These are phyloP conservation scores for Trichoderma gamsii DNA, from an alignment of 495 filamentous ascomycete genomes.

Conservation along the genomic window DNA sequence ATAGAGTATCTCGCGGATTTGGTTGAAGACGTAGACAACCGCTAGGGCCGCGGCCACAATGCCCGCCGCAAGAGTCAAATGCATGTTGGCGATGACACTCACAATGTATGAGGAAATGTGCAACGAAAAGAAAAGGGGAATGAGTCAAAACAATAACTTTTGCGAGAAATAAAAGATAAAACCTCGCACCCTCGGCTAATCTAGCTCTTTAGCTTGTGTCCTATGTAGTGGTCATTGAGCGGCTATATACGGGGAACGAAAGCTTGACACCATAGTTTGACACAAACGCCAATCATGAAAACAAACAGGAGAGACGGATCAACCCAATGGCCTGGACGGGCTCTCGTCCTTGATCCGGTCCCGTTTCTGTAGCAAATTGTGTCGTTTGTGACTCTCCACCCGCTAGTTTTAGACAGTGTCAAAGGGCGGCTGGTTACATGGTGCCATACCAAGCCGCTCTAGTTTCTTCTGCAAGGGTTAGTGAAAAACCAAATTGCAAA, in stretches of 20 bases:
- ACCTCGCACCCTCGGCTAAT: not conserved
- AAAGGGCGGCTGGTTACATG: not conserved
- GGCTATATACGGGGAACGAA: conserved; percentile 6
- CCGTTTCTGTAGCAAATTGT: not conserved
- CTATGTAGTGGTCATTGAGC: not conserved
- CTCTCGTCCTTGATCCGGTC: not conserved
- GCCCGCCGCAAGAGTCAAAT: not conserved
- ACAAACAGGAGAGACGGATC: not conserved
- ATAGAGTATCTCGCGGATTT: not conserved
- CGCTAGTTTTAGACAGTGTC: not conserved
- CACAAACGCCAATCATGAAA: no score
- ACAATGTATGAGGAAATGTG: not conserved
- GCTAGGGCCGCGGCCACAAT: not conserved
- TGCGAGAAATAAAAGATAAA: not conserved
- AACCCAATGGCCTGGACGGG: not conserved
- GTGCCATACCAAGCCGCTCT: not conserved
- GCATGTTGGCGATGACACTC: not conserved
- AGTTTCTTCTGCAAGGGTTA: not conserved
- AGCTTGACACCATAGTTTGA: no score
- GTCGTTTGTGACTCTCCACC: no score
- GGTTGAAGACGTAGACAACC: not conserved
- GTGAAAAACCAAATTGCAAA: not conserved
- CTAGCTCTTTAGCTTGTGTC: not conserved
- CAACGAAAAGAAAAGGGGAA: not conserved
- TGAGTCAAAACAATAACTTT: not conserved